Base-by-base conservation (phyloP, 257 asterid genomes). In the Ligustrum vulgare region DNA sequence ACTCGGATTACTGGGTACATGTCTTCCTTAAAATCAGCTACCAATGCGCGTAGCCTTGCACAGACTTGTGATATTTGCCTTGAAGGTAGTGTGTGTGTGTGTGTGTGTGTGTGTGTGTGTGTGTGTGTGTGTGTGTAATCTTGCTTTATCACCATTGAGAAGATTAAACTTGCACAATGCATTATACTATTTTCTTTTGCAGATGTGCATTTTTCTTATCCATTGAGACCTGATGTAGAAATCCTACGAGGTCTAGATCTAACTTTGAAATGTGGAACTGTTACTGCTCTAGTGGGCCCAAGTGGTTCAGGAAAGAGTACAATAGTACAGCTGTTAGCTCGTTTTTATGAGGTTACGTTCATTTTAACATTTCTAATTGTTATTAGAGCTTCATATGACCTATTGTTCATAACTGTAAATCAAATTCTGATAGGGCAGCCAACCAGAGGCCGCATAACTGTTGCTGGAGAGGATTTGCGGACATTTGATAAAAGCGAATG, bases 221-320 rank as follows among this genome's bases (percentile, higher is more conserved):
- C 99, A 47, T 81, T 92, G 77, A 88, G 99, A 88, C 94, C 98
- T 78, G 96, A 94, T 79, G 94, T 92, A 58, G 95, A 86, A 78
- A 81, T 94, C 89, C 88, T 94, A 37, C 80, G 79, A 78, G 99
- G 93, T 77, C 91, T 94, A 63, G 90, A 89, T 85, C 87, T 94
- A 66, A 83, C 87, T 39, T 88, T 94, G 70, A 88, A 83, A 79
- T 81, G 87, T 82, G 98, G 99, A 83, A 88, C 93, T 74, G 90
- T 92, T 65, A 92, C 99, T 80, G 98, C 99, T 80, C 91, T 94
- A 47, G 98, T 94, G 64, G 99, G 99, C 54, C 79, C 97, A 71
- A 94, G 99, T 83, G 99, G 98, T 58, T 96, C 99, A 23, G 99
- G 98, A 68, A 94, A 94, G 87, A 94, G 97, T 79, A 94, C 99